Conservation (phyloP, 1,139 yeast genomes). For the Magnusiomyces fungicola region DNA sequence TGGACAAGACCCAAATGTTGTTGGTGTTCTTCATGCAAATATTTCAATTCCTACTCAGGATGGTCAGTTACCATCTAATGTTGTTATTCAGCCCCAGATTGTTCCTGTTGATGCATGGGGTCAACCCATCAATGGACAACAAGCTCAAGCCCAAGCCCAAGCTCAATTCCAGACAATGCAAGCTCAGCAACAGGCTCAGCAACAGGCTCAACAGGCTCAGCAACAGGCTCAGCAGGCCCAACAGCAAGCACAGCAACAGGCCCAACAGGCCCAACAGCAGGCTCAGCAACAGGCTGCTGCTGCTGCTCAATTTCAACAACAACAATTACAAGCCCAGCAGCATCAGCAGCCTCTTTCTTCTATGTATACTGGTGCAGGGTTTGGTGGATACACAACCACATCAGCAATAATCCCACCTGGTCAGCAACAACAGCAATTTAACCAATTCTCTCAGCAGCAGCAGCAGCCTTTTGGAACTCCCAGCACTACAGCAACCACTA, state of each 20-base stretch:
- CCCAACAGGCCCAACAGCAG: slow-evolving; percentile 14
- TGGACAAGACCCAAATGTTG: slow-evolving; percentile 17
- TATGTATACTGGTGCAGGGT: slow-evolving; percentile 48
- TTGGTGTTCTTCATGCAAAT: slow-evolving; percentile 19
- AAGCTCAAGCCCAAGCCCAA: slow-evolving; percentile 15
- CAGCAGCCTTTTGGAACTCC: slow-evolving; percentile 13
- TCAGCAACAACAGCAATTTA: slow-evolving; percentile 21
- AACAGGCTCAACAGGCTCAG: slow-evolving; percentile 17
- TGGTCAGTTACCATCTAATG: slow-evolving; percentile 16
- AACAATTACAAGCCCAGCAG: slow-evolving; percentile 15
- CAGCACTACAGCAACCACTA: slow-evolving; percentile 18
- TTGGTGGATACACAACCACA: slow-evolving; percentile 42
- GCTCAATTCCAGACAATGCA: slow-evolving; percentile 20
- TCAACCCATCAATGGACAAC: slow-evolving; percentile 15
- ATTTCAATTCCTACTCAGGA: slow-evolving; percentile 20
- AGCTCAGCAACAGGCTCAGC: slow-evolving; percentile 19
- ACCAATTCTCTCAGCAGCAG: slow-evolving; percentile 17
- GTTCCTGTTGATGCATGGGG: slow-evolving; percentile 17
- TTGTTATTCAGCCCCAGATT: slow-evolving; percentile 19
- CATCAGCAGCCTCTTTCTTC: slow-evolving; percentile 18
- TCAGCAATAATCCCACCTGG: slow-evolving; percentile 21
- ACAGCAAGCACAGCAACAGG: slow-evolving; percentile 19
- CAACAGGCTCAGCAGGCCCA: slow-evolving; percentile 18
- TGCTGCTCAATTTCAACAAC: slow-evolving; percentile 7
- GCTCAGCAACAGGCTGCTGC: slow-evolving; percentile 16